Evolutionary conservation across 2,329 filamentous ascomycete genomes (phyloP), one percentile per base, ranked within the genome.

Genomic region (Microcera coccophila): DNA sequence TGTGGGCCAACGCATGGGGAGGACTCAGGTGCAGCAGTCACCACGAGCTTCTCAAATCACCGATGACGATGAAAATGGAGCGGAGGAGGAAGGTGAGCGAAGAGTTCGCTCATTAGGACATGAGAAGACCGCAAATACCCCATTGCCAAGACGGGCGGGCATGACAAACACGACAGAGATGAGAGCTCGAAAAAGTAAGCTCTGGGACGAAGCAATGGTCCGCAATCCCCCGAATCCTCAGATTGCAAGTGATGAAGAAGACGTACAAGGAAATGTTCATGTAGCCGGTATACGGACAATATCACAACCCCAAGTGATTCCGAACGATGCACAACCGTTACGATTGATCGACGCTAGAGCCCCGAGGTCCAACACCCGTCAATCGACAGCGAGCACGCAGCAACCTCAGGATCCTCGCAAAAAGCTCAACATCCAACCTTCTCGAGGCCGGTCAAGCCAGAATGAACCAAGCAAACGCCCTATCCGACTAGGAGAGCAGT

Each of bases 81-180:
- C 41, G 9, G 36, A 40, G 28, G 45, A n/a, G 15, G 29, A 32
- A 15, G 9, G 15, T 15, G 29, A 32, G 5, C 29, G 8, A n/a
- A 17, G 7, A 15, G n/a, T 10, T 17, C 29, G 8, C 5, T 17
- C 7, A 17, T n/a, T 34, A n/a, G 18, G 37, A 28, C 42, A 35
- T 15, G 39, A 31, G 10, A 41, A 24, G 16, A 31, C 40, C n/a
- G 44, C 36, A 10, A 60, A 61, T 12, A 60, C 58, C 4, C 54
- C 55, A n/a, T 48, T 45, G 15, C 47, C 40, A 7, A 45, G 24
- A 31, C 52, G 28, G 40, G 42, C 31, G 22, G 46, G 47, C 8
- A 44, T 38, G 35, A 21, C 20, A 2, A 38, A 31, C 15, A 18
- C 41, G 4, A 45, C 26, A 4, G 38, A 41, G n/a, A 8, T 39